Evolutionary conservation across 202 grass and related monocot species (phyloP).

Genomic region (Carex sylvatica): DNA sequence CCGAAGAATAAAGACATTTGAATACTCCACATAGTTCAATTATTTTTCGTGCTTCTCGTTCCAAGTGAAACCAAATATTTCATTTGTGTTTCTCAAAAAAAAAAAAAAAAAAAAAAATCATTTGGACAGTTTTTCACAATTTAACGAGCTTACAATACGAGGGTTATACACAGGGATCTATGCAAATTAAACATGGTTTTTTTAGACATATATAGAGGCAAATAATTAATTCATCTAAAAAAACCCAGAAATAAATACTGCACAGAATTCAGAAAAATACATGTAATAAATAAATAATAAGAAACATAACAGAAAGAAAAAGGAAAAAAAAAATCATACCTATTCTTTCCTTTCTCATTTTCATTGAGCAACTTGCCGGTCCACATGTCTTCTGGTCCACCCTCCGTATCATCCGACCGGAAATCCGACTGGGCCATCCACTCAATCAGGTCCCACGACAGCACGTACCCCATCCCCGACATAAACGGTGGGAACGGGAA

Average conservation of each 20-base stretch:
- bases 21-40: no score
- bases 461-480: slow-evolving; percentile 72
- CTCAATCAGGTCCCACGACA: slow-evolving; percentile 69
- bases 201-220: not conserved
- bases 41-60: not conserved
- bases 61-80: not conserved
- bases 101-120: no score
- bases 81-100: no score
- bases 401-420: slow-evolving; percentile 28
- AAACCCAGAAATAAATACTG: not conserved
- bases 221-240: not conserved
- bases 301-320: not conserved
- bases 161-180: not conserved
- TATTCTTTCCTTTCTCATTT: slow-evolving; percentile 53
- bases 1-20: no score
- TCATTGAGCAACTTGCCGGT: slow-evolving; percentile 64
- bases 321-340: slow-evolving; percentile 1
- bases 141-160: not conserved
- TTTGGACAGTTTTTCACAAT: not conserved
- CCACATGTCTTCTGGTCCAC: slow-evolving; percentile 69
- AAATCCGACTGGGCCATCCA: slow-evolving; percentile 54
- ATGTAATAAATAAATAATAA: not conserved
- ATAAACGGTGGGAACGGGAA: slow-evolving; percentile 79
- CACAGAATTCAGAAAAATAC: no score
- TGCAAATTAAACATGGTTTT: not conserved